Conservation (phyloP, 176 grass and related monocot genomes). For the Typha latifolia region DNA sequence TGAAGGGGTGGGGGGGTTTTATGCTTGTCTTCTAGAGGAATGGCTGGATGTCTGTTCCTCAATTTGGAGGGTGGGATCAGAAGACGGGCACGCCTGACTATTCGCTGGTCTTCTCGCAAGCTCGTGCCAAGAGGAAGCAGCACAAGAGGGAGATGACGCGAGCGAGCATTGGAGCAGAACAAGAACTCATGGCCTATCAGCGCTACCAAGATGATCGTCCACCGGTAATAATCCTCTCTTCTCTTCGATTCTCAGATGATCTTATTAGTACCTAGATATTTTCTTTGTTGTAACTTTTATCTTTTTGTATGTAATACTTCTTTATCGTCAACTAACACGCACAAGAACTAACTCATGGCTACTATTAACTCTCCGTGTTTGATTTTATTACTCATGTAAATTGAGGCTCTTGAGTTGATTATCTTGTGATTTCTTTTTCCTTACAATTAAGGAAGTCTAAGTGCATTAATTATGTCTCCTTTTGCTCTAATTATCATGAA, state of each 20-base stretch:
- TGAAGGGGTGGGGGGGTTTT: too few species aligned
- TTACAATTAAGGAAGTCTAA: too few species aligned
- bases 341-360: neutral
- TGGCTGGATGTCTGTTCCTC: constrained; percentile 17
- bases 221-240: neutral
- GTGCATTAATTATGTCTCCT: too few species aligned
- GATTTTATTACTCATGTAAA: too few species aligned
- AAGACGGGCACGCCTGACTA: constrained; percentile 15
- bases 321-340: too few species aligned
- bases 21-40: constrained; percentile 9
- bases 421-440: too few species aligned
- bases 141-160: constrained; percentile 7
- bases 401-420: too few species aligned
- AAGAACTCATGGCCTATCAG: constrained; percentile 11
- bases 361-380: too few species aligned
- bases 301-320: too few species aligned
- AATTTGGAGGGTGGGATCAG: constrained; percentile 35
- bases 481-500: too few species aligned
- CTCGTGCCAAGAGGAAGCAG: constrained; percentile 25
- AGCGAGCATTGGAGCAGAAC: neutral
- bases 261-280: neutral
- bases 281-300: neutral
- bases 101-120: constrained; percentile 31
- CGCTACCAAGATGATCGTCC: neutral
- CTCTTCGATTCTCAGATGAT: neutral